Evolutionary conservation across 1,284 basidiomycete species (phyloP).

Genomic region (Microbotryum violaceum): DNA sequence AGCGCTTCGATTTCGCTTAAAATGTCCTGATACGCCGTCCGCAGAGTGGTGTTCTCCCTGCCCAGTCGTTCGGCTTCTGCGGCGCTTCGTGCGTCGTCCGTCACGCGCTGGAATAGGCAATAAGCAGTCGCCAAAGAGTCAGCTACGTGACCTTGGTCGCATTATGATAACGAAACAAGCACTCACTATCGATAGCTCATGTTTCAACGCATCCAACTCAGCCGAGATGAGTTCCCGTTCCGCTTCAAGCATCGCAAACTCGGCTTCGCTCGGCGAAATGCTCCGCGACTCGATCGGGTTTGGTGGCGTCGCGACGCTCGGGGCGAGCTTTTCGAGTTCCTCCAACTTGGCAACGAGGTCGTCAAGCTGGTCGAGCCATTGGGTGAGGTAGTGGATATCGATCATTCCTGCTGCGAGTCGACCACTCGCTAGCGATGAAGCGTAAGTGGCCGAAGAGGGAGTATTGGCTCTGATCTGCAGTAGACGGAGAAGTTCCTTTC

Average conservation of each 20-base stretch:
- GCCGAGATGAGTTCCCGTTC: constrained; percentile 23
- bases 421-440: background rate
- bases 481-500: background rate
- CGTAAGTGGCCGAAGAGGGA: background rate
- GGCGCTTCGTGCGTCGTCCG: background rate
- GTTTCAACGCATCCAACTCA: constrained; percentile 15
- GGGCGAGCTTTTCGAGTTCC: background rate
- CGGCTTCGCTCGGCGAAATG: constrained; percentile 7
- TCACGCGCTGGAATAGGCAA: background rate
- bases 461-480: constrained; percentile 5
- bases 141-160: too few relatives aligned
- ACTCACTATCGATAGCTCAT: constrained; percentile 5
- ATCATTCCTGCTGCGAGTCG: background rate
- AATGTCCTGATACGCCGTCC: constrained; percentile 18
- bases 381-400: constrained; percentile 11
- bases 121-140: too few relatives aligned
- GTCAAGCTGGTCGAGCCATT: constrained; percentile 16
- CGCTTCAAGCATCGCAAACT: constrained; percentile 19
- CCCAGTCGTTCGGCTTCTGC: background rate
- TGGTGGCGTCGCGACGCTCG: background rate
- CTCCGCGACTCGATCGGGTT: background rate
- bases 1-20: constrained; percentile 9
- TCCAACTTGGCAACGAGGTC: constrained; percentile 11
- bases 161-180: background rate
- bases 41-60: constrained; percentile 3